Evolutionary conservation across 2,329 filamentous ascomycete genomes (phyloP).

Genomic region (Grosmannia huntii): DNA sequence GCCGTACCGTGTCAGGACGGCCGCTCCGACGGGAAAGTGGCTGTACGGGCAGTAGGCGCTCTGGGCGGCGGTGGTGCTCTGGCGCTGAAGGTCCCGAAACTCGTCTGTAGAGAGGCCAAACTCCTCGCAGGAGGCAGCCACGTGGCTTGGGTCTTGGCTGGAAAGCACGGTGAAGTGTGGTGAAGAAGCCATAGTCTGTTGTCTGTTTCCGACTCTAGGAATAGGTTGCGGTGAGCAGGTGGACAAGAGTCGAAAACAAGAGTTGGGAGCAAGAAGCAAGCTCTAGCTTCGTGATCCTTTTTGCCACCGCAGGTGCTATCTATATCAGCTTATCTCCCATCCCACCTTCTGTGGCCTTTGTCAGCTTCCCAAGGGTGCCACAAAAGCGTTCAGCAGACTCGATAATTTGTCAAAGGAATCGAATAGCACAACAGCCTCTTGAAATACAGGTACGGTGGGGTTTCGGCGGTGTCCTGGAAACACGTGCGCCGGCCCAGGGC

Average conservation of each 20-base stretch:
- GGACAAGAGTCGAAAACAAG: too few species aligned
- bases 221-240: too few species aligned
- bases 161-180: conserved; percentile 10
- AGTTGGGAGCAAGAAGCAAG: not conserved
- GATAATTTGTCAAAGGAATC: not conserved
- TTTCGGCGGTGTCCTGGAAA: too few species aligned
- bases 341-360: not conserved
- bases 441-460: too few species aligned
- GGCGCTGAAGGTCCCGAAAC: conserved; percentile 48
- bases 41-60: conserved; percentile 89
- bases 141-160: conserved; percentile 13
- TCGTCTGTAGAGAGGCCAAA: conserved; percentile 47
- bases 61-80: conserved; percentile 58
- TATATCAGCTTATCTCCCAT: not conserved
- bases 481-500: too few species aligned
- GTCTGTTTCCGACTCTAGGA: too few species aligned
- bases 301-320: not conserved
- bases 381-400: not conserved
- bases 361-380: not conserved
- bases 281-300: not conserved
- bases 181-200: not conserved
- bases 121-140: conserved; percentile 20
- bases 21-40: conserved; percentile 78
- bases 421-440: too few species aligned
- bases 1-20: conserved; percentile 45